Evolutionary conservation across 164 flowering plant genomes (phyloP), one percentile per base, ranked within the genome.

Genomic region (Aristolochia contorta): DNA sequence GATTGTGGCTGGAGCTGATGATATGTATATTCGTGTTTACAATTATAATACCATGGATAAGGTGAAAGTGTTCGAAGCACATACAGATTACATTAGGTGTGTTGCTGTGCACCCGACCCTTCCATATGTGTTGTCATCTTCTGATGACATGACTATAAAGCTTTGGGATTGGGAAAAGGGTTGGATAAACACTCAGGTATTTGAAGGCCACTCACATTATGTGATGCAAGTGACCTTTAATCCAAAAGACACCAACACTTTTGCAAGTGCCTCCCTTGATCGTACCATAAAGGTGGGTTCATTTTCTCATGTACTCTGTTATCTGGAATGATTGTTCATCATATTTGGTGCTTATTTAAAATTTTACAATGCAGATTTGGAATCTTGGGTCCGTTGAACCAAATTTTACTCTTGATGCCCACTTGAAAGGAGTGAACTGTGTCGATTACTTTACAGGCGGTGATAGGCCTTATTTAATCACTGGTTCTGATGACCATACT

Each of bases 151-250:
- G 91, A 87, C 84, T 65, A 87, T 90, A 62, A 90, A 86, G 75
- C 86, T 90, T 14, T 90, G 97, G 96, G 97, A 91, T 67, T 91
- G 97, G 97, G 97, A 91, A 47, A 91, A 87, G 74, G 93, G 87
- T 25, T 91, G 96, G 97, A 69, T 67, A 54, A 84, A 93, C 59
- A 86, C 89, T 59, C 96, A 90, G 62, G 84, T 85, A 30, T 93
- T 93, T 62, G 97, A 87, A 68, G 97, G 98, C 6, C 98, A 93
- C 70, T 90, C 96, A 16, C 98, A 93, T 71, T 93, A 90, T 67
- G 98, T 93, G 48, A 93, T 93, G 98, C 98, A 90, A 81, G 91
- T 93, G 54, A 82, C 92, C 24, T 81, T 93, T 71, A 87, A 93
- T 70, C 98, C 98, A 18, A 90, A 89, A 76, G 96, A 93, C 75